A percentile compares a stretch with the other conserved stretches of the same genome.
Conservation (phyloP, 2,329 filamentous ascomycete species). For the Colletotrichum orchidophilum region DNA sequence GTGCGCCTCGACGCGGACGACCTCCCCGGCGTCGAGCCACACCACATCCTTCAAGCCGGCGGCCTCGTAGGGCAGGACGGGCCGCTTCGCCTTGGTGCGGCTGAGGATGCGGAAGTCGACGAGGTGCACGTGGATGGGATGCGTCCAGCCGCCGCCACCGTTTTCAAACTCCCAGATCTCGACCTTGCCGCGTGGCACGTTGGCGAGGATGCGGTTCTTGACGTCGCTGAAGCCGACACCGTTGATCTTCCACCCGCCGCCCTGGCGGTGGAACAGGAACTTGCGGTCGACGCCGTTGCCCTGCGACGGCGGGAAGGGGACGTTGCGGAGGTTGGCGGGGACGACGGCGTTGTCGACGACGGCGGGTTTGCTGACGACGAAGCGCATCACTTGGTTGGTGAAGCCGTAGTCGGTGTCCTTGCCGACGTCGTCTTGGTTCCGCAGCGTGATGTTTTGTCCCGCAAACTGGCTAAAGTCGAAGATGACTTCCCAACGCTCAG, state of each 20-base stretch:
- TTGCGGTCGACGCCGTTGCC: slow-evolving; percentile 50
- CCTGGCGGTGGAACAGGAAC: slow-evolving; percentile 55
- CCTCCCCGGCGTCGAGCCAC: slow-evolving; percentile 61
- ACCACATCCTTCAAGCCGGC: slow-evolving; percentile 67
- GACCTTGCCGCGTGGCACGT: slow-evolving; percentile 54
- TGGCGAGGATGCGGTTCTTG: slow-evolving; percentile 58
- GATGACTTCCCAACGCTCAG: slow-evolving; percentile 67
- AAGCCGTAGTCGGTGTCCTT: slow-evolving; percentile 59
- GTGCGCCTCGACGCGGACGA: slow-evolving; percentile 58
- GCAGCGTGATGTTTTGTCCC: slow-evolving; percentile 56
- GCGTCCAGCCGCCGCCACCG: slow-evolving; percentile 57
- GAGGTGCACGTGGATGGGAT: slow-evolving; percentile 67
- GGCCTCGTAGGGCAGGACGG: slow-evolving; percentile 61
- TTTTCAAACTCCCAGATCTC: slow-evolving; percentile 63
- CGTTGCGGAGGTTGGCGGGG: slow-evolving; percentile 44
- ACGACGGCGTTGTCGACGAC: slow-evolving; percentile 48
- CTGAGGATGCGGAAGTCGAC: slow-evolving; percentile 65
- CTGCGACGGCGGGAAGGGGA: slow-evolving; percentile 48
- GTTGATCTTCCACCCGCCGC: slow-evolving; percentile 61
- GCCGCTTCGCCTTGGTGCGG: slow-evolving; percentile 52
- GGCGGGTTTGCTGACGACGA: slow-evolving; percentile 53
- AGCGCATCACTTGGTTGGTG: slow-evolving; percentile 62
- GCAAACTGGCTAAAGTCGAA: slow-evolving; percentile 61
- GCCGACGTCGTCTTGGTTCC: slow-evolving; percentile 45
- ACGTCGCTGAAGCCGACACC: slow-evolving; percentile 57